Evolutionary conservation across 805 yeast genomes (phyloP), one percentile per base, ranked within the genome.

Genomic region (Suhomyces vadensis): DNA sequence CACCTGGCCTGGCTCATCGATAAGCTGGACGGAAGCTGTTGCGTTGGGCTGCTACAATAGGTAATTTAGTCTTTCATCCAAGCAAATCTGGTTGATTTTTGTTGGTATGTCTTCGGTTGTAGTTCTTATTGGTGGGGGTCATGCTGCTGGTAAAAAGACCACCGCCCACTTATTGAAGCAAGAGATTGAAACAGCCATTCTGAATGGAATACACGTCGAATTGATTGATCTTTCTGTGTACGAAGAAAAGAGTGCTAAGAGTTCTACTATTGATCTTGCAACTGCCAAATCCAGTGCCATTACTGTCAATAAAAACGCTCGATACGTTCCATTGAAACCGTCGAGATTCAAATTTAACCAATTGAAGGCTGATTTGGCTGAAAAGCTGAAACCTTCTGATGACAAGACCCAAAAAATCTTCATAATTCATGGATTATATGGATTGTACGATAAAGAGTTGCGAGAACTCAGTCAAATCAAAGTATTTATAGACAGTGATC

Each of bases 401-500:
- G 9, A 61, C 6, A 39, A 47, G 10, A 48, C 52, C 20, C 60
- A 59, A 25, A 62, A 54, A 42, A 54, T 69, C 26, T 51, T 61
- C 35, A 53, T 90, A 5, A 75, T 89, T 1, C 83, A 83, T 52
- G 97, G 98, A 2, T 67, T 85, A 14, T 91, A 91, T 57, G 92
- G 96, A 0, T 69, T 91, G 19, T 85, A 80, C 56, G 83, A 87
- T 58, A 65, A 67, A 36, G 69, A 68, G 14, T 61, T 91, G 8
- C 64, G 86, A 26, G 67, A 68, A 8, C 48, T 75, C 56, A 82
- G 91, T 0, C 71, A 79, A 1, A 69, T 90, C 51, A 84, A 81
- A 56, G 79, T 91, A 2, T 91, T 84, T 54, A 73, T 91, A 11
- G 94, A 87, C 52, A 78, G 89, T 49, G 97, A 91, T 63, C 81